These are phyloP conservation scores for Apiospora saccharicola DNA, from an alignment of 2,329 filamentous ascomycete species.

Conservation along the genomic window DNA sequence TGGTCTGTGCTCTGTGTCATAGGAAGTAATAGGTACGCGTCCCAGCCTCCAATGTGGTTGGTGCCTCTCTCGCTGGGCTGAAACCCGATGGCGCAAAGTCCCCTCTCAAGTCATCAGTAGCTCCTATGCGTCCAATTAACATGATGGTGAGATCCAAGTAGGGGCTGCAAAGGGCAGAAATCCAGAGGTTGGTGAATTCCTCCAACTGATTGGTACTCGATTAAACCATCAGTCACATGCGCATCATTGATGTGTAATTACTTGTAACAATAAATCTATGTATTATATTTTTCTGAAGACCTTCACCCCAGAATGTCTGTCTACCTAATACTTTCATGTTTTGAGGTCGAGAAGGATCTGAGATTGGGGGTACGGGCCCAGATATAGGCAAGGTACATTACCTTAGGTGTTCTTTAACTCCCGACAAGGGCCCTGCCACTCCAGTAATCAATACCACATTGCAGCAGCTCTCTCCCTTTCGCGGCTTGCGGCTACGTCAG, in stretches of 20 bases:
- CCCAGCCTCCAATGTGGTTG: background rate
- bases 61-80: slow-evolving; percentile 21
- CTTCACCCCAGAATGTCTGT: too few species aligned
- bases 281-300: too few species aligned
- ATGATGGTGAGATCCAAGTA: background rate
- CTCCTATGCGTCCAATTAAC: background rate
- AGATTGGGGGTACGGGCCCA: slow-evolving; percentile 5
- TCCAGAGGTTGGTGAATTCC: background rate
- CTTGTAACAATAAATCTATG: background rate
- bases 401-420: slow-evolving; percentile 3
- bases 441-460: background rate
- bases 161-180: background rate
- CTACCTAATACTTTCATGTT: background rate
- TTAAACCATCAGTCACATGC: background rate
- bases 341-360: background rate
- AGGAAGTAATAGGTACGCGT: slow-evolving; percentile 9
- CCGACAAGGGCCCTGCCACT: slow-evolving; percentile 8
- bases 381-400: background rate
- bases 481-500: slow-evolving; percentile 15
- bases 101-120: slow-evolving; percentile 19
- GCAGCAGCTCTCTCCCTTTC: slow-evolving; percentile 13
- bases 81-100: slow-evolving; percentile 22
- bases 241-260: background rate
- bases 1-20: slow-evolving; percentile 18
- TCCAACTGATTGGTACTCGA: background rate